These are phyloP conservation scores for Aspergillus homomorphus DNA, from an alignment of 495 filamentous ascomycete species.

Conservation along the genomic window DNA sequence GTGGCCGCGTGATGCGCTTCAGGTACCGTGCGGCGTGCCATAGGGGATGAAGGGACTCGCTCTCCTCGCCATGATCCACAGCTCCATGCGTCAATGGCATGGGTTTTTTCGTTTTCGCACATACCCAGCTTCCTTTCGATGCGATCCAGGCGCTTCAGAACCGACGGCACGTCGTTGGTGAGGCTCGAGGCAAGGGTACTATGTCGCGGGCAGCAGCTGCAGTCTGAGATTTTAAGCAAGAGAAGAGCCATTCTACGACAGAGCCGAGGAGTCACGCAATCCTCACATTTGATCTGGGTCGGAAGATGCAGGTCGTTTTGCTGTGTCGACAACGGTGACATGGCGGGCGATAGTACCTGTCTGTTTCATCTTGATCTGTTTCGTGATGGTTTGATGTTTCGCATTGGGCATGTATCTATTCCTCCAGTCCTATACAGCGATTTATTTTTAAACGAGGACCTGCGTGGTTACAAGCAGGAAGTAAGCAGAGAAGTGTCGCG, in stretches of 20 bases:
- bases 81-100: conserved; percentile 1
- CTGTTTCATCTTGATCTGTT: conserved; percentile 20
- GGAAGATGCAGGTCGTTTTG: conserved; percentile 37
- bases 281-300: conserved; percentile 40
- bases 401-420: background rate
- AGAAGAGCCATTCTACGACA: background rate
- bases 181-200: conserved; percentile 4
- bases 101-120: conserved; percentile 9
- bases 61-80: conserved; percentile 18
- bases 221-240: conserved; percentile 20
- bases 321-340: conserved; percentile 37
- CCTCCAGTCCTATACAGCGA: too few species aligned
- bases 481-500: background rate
- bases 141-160: conserved; percentile 35
- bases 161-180: conserved; percentile 20
- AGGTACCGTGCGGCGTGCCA: conserved; percentile 32
- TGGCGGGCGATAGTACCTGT: conserved; percentile 21
- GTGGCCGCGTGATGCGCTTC: conserved; percentile 26
- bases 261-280: background rate
- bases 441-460: too few species aligned
- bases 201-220: conserved; percentile 28
- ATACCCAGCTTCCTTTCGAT: conserved; percentile 39
- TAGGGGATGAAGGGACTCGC: conserved; percentile 22
- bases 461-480: too few species aligned
- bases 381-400: background rate